A percentile compares a stretch with the other conserved stretches of the same genome.
Conservation (phyloP, 768 basidiomycete genomes). For the Candolleomyces eurysporus region DNA sequence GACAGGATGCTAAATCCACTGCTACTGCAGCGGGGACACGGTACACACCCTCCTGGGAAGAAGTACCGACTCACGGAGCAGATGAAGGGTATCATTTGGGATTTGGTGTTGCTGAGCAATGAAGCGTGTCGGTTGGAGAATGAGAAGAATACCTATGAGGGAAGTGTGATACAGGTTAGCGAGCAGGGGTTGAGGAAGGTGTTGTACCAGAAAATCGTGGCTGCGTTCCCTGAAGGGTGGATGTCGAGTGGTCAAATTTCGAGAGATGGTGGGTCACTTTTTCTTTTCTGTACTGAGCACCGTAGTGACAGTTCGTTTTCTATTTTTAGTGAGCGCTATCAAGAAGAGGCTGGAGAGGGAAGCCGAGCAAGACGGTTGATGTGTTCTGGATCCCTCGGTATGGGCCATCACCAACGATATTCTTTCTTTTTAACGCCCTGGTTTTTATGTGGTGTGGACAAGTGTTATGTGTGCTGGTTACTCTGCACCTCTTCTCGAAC, state of each 20-base stretch:
- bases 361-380: slow-evolving; percentile 54
- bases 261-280: slow-evolving; percentile 63
- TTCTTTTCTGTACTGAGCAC: background rate
- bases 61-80: slow-evolving; percentile 76
- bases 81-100: slow-evolving; percentile 81
- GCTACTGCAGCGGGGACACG: slow-evolving; percentile 20
- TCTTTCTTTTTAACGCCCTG: background rate
- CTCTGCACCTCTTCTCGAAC: background rate
- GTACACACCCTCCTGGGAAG: slow-evolving; percentile 64
- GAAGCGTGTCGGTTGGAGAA: slow-evolving; percentile 68
- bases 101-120: slow-evolving; percentile 77
- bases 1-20: slow-evolving; percentile 12
- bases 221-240: slow-evolving; percentile 83
- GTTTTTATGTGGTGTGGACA: background rate
- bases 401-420: background rate
- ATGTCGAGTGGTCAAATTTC: slow-evolving; percentile 85
- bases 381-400: background rate
- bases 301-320: background rate
- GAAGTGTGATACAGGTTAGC: slow-evolving; percentile 67
- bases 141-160: slow-evolving; percentile 59
- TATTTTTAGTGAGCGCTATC: slow-evolving; percentile 71
- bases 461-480: too few species aligned
- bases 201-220: slow-evolving; percentile 83
- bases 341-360: slow-evolving; percentile 81
- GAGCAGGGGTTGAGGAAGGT: slow-evolving; percentile 79